phyloP scores from a whole-genome alignment of 2,329 filamentous ascomycete species.

The Monosporascus sp. region DNA sequence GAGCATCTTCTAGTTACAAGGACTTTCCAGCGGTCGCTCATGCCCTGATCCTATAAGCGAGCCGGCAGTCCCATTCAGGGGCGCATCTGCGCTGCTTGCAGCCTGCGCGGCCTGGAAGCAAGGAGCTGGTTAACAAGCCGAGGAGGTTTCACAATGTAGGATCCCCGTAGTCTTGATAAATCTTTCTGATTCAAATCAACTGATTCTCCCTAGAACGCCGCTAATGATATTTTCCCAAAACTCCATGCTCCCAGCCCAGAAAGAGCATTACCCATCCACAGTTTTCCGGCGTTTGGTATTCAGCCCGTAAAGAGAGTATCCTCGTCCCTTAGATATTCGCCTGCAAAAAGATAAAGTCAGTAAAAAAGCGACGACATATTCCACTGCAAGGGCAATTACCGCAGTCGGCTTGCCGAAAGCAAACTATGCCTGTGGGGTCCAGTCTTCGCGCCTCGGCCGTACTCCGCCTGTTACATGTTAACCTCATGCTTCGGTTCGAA shows the following conservation, averaged over 20 bases:
- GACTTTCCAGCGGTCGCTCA: no score
- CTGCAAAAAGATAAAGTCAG: neutral
- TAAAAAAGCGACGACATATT: no score
- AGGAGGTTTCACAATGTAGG: no score
- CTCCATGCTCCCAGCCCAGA: no score
- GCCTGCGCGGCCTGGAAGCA: no score
- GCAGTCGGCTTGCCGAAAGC: conserved; percentile 88
- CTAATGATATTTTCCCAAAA: neutral
- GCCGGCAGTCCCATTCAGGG: neutral
- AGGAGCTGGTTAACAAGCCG: no score
- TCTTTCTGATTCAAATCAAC: neutral
- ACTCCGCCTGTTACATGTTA: conserved; percentile 43
- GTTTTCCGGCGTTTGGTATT: neutral
- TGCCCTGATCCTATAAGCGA: neutral
- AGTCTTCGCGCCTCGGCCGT: conserved; percentile 78
- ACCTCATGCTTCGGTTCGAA: neutral
- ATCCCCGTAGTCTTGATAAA: no score
- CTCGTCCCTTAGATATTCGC: conserved; percentile 88
- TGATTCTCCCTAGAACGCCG: conserved; percentile 11
- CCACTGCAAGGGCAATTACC: conserved; percentile 28
- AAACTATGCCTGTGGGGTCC: conserved; percentile 85
- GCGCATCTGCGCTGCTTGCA: neutral
- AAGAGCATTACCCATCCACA: no score
- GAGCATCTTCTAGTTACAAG: no score
- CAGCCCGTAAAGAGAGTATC: conserved; percentile 58